phyloP scores from a whole-genome alignment of 1,284 basidiomycete species.

The Porodaedalea pini region DNA sequence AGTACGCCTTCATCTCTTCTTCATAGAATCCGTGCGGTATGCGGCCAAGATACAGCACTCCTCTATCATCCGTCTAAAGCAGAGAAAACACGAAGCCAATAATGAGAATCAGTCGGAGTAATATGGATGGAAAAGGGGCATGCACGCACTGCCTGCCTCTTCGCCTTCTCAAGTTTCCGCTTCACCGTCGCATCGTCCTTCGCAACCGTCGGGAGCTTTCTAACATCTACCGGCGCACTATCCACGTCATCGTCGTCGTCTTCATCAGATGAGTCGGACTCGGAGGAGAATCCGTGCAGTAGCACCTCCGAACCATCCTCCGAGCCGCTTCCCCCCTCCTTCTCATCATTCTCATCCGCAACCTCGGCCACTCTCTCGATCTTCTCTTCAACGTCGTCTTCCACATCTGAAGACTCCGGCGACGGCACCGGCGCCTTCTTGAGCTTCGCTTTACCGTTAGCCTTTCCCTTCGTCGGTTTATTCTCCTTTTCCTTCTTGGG shows the following conservation, averaged over 20 bases:
- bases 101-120: neutral
- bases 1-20: conserved; percentile 89
- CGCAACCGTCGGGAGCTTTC: conserved; percentile 74
- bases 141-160: conserved; percentile 66
- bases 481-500: conserved; percentile 5
- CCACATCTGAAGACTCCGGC: conserved; percentile 10
- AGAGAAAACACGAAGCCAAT: conserved; percentile 5
- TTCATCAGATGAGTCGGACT: conserved; percentile 52
- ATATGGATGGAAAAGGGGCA: neutral
- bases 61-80: conserved; percentile 63
- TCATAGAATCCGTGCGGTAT: conserved; percentile 98
- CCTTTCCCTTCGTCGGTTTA: conserved; percentile 16
- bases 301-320: conserved; percentile 42
- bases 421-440: neutral
- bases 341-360: conserved; percentile 27
- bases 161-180: conserved; percentile 79
- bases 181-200: conserved; percentile 83
- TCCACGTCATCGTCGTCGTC: conserved; percentile 67
- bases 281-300: conserved; percentile 70
- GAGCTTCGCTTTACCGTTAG: neutral
- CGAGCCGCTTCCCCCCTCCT: conserved; percentile 27
- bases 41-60: conserved; percentile 88
- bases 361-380: neutral
- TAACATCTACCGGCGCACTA: conserved; percentile 51
- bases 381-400: conserved; percentile 5